Evolutionary conservation across 305 asterid genomes (phyloP), one percentile per base, ranked within the genome.

Genomic region (Petunia hybrid): DNA sequence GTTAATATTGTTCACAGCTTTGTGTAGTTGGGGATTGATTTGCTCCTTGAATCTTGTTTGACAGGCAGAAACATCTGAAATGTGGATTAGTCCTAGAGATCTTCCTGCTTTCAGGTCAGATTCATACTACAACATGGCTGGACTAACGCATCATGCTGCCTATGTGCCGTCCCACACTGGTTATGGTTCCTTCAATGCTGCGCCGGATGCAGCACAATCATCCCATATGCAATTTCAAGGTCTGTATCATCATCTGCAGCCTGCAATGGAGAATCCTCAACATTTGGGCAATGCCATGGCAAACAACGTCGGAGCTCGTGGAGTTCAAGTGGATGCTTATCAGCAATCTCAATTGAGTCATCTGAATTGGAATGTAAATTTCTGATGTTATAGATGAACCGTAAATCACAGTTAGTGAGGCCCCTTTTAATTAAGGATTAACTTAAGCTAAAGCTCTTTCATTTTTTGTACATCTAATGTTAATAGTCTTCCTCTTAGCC

Each of bases 271-370:
- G 5, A 88, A 88, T 80, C 95, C 97, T 78, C 99, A 94, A 80
- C 96, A 93, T 57, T 31, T 92, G 82, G 97, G 94, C 69, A 88
- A 93, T 2, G 79, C 93, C 74, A 83, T 94, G 76, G 93, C 93
- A 4, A 94, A 94, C 8, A 91, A 89, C 84, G 91, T 93, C 43
- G 96, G 94, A 35, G 92, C 92, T 61, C 91, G 94, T 1, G 95
- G 95, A 74, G 89, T 92, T 67, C 98, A 93, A 83, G 91, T 90
- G 22, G 96, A 93, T 16, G 93, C 92, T 48, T 93, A 95, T 87
- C 98, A 93, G 90, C 98, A 95, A 80, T 88, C 98, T 80, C 98
- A 95, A 39, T 62, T 93, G 89, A 90, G 99, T 60, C 99, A 93
- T 83, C 74, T 90, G 86, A 95, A 86, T 87, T 95, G 98, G 98